phyloP scores from a whole-genome alignment of 2,329 filamentous ascomycete genomes.

The Sporothrix humicola region DNA sequence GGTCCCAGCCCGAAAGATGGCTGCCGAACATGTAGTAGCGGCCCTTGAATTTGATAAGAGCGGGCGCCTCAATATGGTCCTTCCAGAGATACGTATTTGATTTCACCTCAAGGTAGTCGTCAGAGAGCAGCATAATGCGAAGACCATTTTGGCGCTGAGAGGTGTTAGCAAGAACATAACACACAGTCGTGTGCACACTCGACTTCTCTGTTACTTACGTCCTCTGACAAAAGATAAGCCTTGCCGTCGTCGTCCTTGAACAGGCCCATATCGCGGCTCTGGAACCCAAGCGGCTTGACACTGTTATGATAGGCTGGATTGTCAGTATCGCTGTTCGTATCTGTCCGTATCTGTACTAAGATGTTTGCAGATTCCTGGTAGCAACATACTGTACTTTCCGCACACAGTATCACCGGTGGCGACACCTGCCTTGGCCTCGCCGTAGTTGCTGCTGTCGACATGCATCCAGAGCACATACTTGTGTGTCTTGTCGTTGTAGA shows the following conservation, averaged over 20 bases:
- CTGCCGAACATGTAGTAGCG: constrained; percentile 63
- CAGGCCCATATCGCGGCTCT: constrained; percentile 59
- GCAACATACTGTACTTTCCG: constrained; percentile 56
- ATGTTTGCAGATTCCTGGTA: background rate
- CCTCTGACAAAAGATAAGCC: constrained; percentile 67
- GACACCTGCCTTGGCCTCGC: constrained; percentile 40
- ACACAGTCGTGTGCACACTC: too few species aligned
- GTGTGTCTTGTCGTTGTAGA: constrained; percentile 66
- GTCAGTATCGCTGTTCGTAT: background rate
- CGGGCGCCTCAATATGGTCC: constrained; percentile 58
- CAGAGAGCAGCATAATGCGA: constrained; percentile 39
- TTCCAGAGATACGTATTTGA: constrained; percentile 38
- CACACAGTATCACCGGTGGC: constrained; percentile 59
- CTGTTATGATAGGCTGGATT: constrained; percentile 42
- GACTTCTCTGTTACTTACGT: constrained; percentile 48
- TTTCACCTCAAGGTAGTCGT: constrained; percentile 38
- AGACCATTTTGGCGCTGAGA: constrained; percentile 38
- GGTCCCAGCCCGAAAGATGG: constrained; percentile 50
- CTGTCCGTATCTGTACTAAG: too few species aligned
- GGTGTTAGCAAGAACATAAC: too few species aligned
- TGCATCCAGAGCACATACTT: constrained; percentile 64
- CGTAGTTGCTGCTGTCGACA: constrained; percentile 60
- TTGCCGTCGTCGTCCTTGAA: constrained; percentile 67
- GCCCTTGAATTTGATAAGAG: constrained; percentile 57
- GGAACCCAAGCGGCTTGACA: constrained; percentile 44